Evolutionary conservation across 805 yeast genomes (phyloP).

Genomic region (Pichia heedii): DNA sequence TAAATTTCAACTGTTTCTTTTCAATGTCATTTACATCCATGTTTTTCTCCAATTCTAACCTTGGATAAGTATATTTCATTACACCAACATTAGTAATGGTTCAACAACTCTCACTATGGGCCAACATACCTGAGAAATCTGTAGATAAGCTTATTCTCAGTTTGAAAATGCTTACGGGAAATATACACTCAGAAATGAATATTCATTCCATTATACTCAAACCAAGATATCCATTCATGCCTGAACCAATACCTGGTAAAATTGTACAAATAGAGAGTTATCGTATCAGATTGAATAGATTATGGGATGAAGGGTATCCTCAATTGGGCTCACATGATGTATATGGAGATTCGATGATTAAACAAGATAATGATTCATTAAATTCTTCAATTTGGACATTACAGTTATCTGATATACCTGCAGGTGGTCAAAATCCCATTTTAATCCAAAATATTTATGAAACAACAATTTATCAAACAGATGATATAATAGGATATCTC

Average conservation of each 20-base stretch:
- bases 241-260: slow-evolving; percentile 47
- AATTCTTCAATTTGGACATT: slow-evolving; percentile 45
- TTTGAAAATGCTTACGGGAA: slow-evolving; percentile 44
- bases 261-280: slow-evolving; percentile 50
- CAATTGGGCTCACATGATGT: neutral
- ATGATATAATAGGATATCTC: slow-evolving; percentile 38
- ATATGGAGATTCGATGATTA: slow-evolving; percentile 13
- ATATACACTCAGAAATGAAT: slow-evolving; percentile 34
- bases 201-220: slow-evolving; percentile 41
- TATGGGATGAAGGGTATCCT: slow-evolving; percentile 28
- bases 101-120: slow-evolving; percentile 42
- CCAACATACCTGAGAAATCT: slow-evolving; percentile 35
- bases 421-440: slow-evolving; percentile 59
- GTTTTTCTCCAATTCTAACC: too few relatives aligned
- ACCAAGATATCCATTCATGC: slow-evolving; percentile 43
- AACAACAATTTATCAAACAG: slow-evolving; percentile 41
- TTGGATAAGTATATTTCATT: too few relatives aligned
- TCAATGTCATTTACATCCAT: too few relatives aligned
- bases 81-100: too few relatives aligned
- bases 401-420: slow-evolving; percentile 63
- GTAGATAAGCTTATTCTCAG: slow-evolving; percentile 37
- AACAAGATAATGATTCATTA: slow-evolving; percentile 8
- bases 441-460: slow-evolving; percentile 62
- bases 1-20: too few relatives aligned
- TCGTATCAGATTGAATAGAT: slow-evolving; percentile 39